phyloP scores from a whole-genome alignment of 768 basidiomycete species.

The Gyrodon lividus region DNA sequence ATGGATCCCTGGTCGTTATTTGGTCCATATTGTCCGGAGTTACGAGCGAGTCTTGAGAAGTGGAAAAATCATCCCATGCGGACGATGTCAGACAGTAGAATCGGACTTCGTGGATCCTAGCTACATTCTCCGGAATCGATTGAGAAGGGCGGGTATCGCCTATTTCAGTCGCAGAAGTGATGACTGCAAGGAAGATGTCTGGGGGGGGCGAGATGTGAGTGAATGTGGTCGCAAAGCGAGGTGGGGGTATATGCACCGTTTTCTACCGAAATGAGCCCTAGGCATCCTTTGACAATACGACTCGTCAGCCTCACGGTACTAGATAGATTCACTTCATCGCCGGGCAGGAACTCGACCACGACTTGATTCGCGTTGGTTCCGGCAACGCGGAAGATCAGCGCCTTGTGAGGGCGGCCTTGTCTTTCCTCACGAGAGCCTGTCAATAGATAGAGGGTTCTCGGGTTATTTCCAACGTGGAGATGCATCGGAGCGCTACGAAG shows the following conservation, averaged over 20 bases:
- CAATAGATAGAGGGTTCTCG: slow-evolving; percentile 70
- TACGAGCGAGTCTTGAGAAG: slow-evolving; percentile 50
- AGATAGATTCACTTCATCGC: slow-evolving; percentile 66
- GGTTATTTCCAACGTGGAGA: slow-evolving; percentile 66
- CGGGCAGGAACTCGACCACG: slow-evolving; percentile 82
- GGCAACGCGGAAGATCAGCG: slow-evolving; percentile 71
- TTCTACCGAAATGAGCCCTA: slow-evolving; percentile 76
- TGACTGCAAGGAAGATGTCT: slow-evolving; percentile 87
- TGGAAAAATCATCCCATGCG: slow-evolving; percentile 76
- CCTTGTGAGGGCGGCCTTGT: slow-evolving; percentile 56
- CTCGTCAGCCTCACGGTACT: slow-evolving; percentile 66
- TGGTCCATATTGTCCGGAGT: slow-evolving; percentile 56
- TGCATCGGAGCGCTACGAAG: slow-evolving; percentile 49
- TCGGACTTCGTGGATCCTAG: slow-evolving; percentile 82
- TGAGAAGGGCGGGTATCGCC: slow-evolving; percentile 68
- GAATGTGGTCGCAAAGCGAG: background rate
- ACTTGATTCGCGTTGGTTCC: slow-evolving; percentile 55
- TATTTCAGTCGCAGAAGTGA: slow-evolving; percentile 73
- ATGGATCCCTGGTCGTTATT: slow-evolving; percentile 43
- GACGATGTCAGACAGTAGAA: slow-evolving; percentile 87
- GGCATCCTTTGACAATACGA: slow-evolving; percentile 75
- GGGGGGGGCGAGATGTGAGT: slow-evolving; percentile 6
- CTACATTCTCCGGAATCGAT: slow-evolving; percentile 60
- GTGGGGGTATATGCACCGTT: slow-evolving; percentile 46
- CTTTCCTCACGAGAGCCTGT: slow-evolving; percentile 68